Base-by-base conservation (phyloP, 345 rosid genomes). In the Bretschneidera sinensis region DNA sequence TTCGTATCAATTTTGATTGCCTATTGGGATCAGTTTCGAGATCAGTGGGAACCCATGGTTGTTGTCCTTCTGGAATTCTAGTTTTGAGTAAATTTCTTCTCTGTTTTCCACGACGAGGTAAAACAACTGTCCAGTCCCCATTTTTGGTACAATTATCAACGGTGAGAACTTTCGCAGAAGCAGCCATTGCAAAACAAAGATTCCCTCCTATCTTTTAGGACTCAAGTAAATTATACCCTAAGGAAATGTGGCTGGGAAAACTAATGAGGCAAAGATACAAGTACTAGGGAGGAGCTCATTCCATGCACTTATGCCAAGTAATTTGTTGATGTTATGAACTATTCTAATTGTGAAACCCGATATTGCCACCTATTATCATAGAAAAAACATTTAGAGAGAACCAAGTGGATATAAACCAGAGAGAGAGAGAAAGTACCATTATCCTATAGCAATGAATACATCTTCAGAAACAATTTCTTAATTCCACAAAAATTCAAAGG, bases 101-200 rank as follows among this genome's bases (percentile, higher is more conserved):
- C 9, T 51, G 75, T 61, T 60, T 84, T 50, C 86, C 79, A 22
- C 76, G 76, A 47, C 78, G 81, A 54, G 82, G 86, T 59, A 73
- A 64, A 59, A 92, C 99, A 50, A 86, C 62, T n/a, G 80, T 83
- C 99, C 97, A 94, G 22, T 84, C 96, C 60, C 71, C 95, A 23
- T 80, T 71, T 51, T 21, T 25, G 34, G 59, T 43, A 57, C 21
- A 24, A 51, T 52, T 78, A 24, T 77, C 80, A 65, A 51, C 59
- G 9, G 56, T 33, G n/a, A 63, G 59, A 33, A 54, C 55, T 71
- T 81, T 71, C 0, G 75, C 75, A 59, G 89, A 70, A 43, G 87
- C 54, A 50, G 72, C 71, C 89, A 86, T 85, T 24, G 9, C 17
- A 18, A 43, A 22, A 34, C 24, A 53, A 33, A 49, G 22, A 64